These are phyloP conservation scores for Xylaria acuta DNA, from an alignment of 495 filamentous ascomycete genomes.

Conservation along the genomic window DNA sequence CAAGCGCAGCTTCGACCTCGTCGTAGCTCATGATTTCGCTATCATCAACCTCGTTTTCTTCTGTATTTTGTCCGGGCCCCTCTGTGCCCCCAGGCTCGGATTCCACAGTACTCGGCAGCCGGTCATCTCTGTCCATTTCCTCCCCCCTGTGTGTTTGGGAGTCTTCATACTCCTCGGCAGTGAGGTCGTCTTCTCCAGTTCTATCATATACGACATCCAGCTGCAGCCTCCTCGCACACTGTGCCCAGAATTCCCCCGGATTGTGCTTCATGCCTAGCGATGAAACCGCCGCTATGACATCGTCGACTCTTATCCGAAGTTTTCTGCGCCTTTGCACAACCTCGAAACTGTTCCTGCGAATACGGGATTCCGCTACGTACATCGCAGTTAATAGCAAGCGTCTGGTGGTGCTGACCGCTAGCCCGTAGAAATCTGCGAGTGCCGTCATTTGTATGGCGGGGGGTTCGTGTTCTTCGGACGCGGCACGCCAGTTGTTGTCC, in stretches of 20 bases:
- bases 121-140: slow-evolving; percentile 28
- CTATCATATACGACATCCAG: slow-evolving; percentile 60
- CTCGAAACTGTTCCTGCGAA: slow-evolving; percentile 50
- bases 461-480: slow-evolving; percentile 51
- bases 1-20: slow-evolving; percentile 61
- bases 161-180: slow-evolving; percentile 34
- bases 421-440: slow-evolving; percentile 74
- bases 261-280: slow-evolving; percentile 57
- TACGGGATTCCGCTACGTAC: slow-evolving; percentile 66
- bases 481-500: slow-evolving; percentile 70
- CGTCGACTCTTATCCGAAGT: slow-evolving; percentile 56
- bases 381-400: slow-evolving; percentile 71
- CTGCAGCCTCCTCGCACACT: slow-evolving; percentile 62
- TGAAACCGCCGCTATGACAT: slow-evolving; percentile 70
- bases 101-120: neutral
- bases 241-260: slow-evolving; percentile 63
- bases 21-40: slow-evolving; percentile 51
- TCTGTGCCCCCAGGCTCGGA: slow-evolving; percentile 1
- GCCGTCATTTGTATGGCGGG: slow-evolving; percentile 73
- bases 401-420: slow-evolving; percentile 69
- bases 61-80: slow-evolving; percentile 31
- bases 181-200: slow-evolving; percentile 31
- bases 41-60: slow-evolving; percentile 32
- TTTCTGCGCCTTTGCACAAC: slow-evolving; percentile 35
- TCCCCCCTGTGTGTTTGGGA: slow-evolving; percentile 25